These are phyloP conservation scores for Mallotus repandus DNA, from an alignment of 441 rosid genomes.

Conservation along the genomic window DNA sequence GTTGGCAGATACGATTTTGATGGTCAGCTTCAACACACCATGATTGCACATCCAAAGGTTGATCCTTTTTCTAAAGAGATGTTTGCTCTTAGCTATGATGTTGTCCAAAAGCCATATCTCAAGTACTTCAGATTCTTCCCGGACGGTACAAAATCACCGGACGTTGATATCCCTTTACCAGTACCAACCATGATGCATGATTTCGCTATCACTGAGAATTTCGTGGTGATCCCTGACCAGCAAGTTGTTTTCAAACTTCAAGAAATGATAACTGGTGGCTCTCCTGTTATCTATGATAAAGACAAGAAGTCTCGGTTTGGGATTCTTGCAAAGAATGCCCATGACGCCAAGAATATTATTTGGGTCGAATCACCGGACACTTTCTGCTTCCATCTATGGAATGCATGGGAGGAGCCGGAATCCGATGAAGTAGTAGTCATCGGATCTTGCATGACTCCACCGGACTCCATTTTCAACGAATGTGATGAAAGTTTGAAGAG, in stretches of 20 bases:
- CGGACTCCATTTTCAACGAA: conserved; percentile 79
- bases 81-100: conserved; percentile 66
- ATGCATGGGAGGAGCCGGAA: conserved; percentile 77
- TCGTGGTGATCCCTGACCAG: conserved; percentile 70
- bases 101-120: conserved; percentile 52
- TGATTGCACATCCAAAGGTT: conserved; percentile 90
- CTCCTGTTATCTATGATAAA: conserved; percentile 65
- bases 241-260: conserved; percentile 78
- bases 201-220: conserved; percentile 73
- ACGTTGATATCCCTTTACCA: conserved; percentile 52
- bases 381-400: conserved; percentile 79
- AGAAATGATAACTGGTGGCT: conserved; percentile 66
- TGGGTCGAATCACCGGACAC: conserved; percentile 67
- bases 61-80: conserved; percentile 64
- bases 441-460: conserved; percentile 80
- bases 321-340: conserved; percentile 48
- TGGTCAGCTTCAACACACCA: conserved; percentile 49
- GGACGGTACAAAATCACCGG: conserved; percentile 55
- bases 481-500: conserved; percentile 54
- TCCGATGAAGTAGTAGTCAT: conserved; percentile 68
- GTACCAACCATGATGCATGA: conserved; percentile 82
- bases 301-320: conserved; percentile 59
- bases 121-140: conserved; percentile 61
- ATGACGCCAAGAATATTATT: conserved; percentile 39
- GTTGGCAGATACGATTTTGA: conserved; percentile 53